These are phyloP conservation scores for Kazachstania viticola DNA, from an alignment of 805 yeast genomes.

Conservation along the genomic window DNA sequence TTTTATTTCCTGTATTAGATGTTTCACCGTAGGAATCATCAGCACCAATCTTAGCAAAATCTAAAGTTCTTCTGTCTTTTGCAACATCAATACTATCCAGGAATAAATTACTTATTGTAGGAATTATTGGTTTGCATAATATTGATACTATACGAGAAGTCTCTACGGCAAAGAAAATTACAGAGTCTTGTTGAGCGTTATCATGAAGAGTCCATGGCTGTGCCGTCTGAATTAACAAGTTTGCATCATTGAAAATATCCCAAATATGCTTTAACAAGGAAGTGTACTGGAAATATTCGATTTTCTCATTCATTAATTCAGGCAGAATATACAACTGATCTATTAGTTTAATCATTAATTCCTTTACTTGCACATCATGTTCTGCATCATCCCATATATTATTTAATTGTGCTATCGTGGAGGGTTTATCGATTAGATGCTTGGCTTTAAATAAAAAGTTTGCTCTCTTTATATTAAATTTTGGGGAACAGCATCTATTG, in stretches of 20 bases:
- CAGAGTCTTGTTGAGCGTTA: conserved; percentile 34
- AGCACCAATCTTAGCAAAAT: conserved; percentile 39
- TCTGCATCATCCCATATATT: conserved; percentile 1
- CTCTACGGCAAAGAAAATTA: conserved; percentile 60
- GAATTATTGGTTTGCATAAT: conserved; percentile 61
- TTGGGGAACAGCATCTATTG: conserved; percentile 59
- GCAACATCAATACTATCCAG: conserved; percentile 54
- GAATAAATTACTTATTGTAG: conserved; percentile 43
- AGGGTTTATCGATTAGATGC: conserved; percentile 5
- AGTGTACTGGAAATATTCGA: conserved; percentile 40
- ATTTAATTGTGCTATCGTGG: no score
- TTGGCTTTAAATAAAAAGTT: conserved; percentile 11
- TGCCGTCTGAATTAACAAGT: conserved; percentile 51
- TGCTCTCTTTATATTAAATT: conserved; percentile 48
- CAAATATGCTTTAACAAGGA: conserved; percentile 49
- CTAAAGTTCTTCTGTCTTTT: conserved; percentile 30
- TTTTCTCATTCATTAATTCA: conserved; percentile 31
- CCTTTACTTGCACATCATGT: no score
- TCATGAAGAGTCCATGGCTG: conserved; percentile 59
- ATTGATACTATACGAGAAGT: conserved; percentile 56
- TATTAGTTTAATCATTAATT: neutral
- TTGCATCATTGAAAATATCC: conserved; percentile 47
- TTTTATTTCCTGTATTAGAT: conserved; percentile 40
- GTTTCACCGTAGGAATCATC: conserved; percentile 52
- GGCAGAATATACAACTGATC: conserved; percentile 28